These are phyloP conservation scores for Euptelea pleiosperma DNA, from an alignment of 164 flowering plant genomes.

Conservation along the genomic window DNA sequence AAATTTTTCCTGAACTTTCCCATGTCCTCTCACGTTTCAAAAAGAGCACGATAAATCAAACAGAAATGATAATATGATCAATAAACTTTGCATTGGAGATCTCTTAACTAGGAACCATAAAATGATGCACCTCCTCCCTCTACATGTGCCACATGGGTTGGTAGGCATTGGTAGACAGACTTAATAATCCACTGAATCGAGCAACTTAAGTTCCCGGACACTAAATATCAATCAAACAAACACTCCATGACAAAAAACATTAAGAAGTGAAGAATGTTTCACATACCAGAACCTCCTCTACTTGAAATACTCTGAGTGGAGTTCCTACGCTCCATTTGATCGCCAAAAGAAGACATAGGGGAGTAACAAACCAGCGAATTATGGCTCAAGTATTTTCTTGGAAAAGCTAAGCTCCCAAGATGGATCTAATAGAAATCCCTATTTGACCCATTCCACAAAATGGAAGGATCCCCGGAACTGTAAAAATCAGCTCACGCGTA, in stretches of 20 bases:
- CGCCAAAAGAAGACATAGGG: slow-evolving; percentile 43
- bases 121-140: too few relatives aligned
- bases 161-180: too few relatives aligned
- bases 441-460: slow-evolving; percentile 9
- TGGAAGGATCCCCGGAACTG: slow-evolving; percentile 10
- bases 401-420: slow-evolving; percentile 1
- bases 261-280: background rate
- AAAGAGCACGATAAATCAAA: too few relatives aligned
- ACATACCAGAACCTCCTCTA: slow-evolving; percentile 53
- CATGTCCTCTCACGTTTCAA: too few relatives aligned
- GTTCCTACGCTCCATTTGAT: slow-evolving; percentile 48
- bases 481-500: background rate
- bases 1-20: too few relatives aligned
- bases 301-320: slow-evolving; percentile 43
- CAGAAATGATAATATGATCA: too few relatives aligned
- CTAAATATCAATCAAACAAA: background rate
- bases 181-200: too few relatives aligned
- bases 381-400: slow-evolving; percentile 4
- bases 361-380: slow-evolving; percentile 7
- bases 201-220: too few relatives aligned
- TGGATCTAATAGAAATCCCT: background rate
- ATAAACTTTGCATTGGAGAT: too few relatives aligned
- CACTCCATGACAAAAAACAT: background rate
- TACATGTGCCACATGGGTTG: too few relatives aligned
- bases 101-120: too few relatives aligned